Conservation (phyloP, 331 rosid species). For the Malus hybrid region DNA sequence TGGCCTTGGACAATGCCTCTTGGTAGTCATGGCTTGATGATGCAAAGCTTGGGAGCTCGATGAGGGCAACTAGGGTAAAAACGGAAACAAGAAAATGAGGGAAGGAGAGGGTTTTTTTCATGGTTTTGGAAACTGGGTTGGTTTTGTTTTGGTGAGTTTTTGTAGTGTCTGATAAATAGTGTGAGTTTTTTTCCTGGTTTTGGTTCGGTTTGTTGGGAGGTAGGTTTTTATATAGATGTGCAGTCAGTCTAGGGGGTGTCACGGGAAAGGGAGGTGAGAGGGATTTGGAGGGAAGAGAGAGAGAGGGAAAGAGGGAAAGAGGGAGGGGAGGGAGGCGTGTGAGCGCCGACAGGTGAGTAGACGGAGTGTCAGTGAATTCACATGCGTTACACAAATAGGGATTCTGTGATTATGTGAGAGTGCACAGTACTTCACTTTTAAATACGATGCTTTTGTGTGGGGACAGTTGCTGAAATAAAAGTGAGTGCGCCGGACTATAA, state of each 20-base stretch:
- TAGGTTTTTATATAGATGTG: constrained; percentile 13
- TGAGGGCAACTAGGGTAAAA: not conserved
- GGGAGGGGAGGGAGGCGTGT: not conserved
- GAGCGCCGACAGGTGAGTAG: constrained; percentile 11
- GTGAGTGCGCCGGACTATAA: not conserved
- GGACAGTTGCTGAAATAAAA: not conserved
- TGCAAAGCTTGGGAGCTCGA: not conserved
- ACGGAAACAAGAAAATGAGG: not conserved
- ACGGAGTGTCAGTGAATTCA: constrained; percentile 11
- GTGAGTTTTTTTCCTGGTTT: not conserved
- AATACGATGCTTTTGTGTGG: not conserved
- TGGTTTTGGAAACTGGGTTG: not conserved
- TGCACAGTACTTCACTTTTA: not conserved
- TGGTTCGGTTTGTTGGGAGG: not conserved
- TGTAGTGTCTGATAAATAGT: not conserved
- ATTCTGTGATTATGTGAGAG: not conserved
- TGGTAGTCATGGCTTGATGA: constrained; percentile 40
- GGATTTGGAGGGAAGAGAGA: constrained; percentile 7
- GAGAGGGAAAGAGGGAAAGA: not conserved
- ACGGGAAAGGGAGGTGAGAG: constrained; percentile 38
- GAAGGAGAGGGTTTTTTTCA: constrained; percentile 9
- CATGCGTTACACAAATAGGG: not conserved
- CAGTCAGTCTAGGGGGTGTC: constrained; percentile 8
- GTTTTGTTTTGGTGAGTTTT: not conserved
- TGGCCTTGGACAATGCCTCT: constrained; percentile 73